Percentiles rank a stretch among this genome's conserved stretches.
Evolutionary conservation across 345 rosid species (phyloP).

Genomic region (Hibiscus mutabilis): DNA sequence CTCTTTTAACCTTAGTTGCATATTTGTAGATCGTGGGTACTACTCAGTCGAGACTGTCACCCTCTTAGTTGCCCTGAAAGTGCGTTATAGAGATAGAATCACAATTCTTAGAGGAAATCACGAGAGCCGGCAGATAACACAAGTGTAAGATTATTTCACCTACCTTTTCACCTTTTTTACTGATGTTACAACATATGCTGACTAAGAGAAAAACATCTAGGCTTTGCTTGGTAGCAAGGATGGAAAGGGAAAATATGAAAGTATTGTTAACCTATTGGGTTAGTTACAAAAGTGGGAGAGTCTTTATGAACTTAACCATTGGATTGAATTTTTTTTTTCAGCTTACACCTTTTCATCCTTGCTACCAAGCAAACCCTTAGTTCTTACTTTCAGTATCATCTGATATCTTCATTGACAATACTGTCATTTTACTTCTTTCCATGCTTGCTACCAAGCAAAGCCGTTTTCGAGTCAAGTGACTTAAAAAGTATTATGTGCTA

Average conservation of each 20-base stretch:
- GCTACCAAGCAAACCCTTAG: neutral
- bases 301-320: neutral
- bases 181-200: neutral
- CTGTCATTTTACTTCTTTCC: neutral
- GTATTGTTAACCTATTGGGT: neutral
- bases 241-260: neutral
- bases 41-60: constrained; percentile 98
- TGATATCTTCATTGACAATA: neutral
- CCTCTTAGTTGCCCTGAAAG: constrained; percentile 91
- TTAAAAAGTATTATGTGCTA: neutral
- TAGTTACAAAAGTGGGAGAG: neutral
- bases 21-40: constrained; percentile 87
- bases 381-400: neutral
- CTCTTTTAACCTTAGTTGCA: constrained; percentile 13
- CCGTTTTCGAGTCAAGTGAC: neutral
- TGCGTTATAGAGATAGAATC: constrained; percentile 89
- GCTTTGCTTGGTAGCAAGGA: neutral
- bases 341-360: neutral
- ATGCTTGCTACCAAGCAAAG: neutral
- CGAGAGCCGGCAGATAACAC: constrained; percentile 98
- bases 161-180: neutral
- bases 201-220: neutral
- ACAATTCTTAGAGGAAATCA: constrained; percentile 96
- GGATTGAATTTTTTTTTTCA: neutral
- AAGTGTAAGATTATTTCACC: constrained; percentile 67